Base-by-base conservation (phyloP, 805 yeast species). In the Candida alai region DNA sequence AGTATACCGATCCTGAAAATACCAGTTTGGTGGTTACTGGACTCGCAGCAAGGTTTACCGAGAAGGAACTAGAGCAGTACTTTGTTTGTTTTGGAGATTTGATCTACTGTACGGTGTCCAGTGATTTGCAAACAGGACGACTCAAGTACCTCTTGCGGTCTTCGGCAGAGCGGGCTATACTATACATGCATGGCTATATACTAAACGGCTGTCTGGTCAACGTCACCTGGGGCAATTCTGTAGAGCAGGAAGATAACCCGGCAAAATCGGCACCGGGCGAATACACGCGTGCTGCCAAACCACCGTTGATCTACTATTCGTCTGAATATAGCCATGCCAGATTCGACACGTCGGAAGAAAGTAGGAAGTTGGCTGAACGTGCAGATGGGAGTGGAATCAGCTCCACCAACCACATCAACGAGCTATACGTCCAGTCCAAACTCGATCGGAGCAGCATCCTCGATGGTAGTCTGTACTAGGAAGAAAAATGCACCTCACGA, bases 1-100 rank as follows among this genome's bases (percentile, higher is more conserved):
- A 78, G 40, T 77, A 69, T 49, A 83, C 93, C 14, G 96, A 88
- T 55, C 85, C 89, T 8, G 70, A 76, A 52, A 88, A 87, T 52
- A 82, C 95, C 6, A 82, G 89, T 1, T 78, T 86, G 11, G 70
- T 74, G 39, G 72, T 86, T 14, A 78, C 79, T 30, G 89, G 89
- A 0, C 53, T 86, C 30, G 73, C 82, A 13, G 61, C 74, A 4
- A 60, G 60, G 16, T 71, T 82, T 24, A 68, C 83, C 1, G 82
- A 77, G 41, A 68, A 70, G 10, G 90, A 85, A 45, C 54, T 86
- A 16, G 68, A 74, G 18, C 58, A 69, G 10, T 71, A 74, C 41
- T 81, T 84, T 51, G 65, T 75, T 25, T 70, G 78, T 23, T 86
- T 78, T 62, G 95, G 95, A 3, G 58, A 61, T 36, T 52, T 66